These are phyloP conservation scores for Geotrichum klebahnii DNA, from an alignment of 1,139 yeast species.

Conservation along the genomic window DNA sequence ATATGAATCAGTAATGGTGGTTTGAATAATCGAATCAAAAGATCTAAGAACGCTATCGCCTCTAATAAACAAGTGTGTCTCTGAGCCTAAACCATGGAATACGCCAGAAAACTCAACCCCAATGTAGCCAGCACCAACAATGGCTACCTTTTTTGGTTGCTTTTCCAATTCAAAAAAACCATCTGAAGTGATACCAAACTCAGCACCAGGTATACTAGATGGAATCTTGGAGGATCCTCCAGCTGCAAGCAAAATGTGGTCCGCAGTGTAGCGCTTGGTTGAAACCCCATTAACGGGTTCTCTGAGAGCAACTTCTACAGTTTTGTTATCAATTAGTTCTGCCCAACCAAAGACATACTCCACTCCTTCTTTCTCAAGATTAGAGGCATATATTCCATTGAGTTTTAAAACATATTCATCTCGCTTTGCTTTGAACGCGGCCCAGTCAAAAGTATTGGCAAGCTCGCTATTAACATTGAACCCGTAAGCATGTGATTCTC, in stretches of 20 bases:
- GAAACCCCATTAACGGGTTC: conserved; percentile 40
- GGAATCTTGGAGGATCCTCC: conserved; percentile 85
- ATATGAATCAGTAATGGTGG: conserved; percentile 73
- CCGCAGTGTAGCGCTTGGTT: conserved; percentile 64
- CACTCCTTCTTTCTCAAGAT: conserved; percentile 81
- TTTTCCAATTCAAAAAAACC: conserved; percentile 76
- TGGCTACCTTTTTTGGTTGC: conserved; percentile 87
- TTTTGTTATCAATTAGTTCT: conserved; percentile 46
- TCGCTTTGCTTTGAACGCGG: conserved; percentile 70
- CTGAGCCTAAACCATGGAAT: conserved; percentile 78
- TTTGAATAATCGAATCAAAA: conserved; percentile 78
- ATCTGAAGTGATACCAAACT: conserved; percentile 83
- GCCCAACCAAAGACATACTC: conserved; percentile 85
- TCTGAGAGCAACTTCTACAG: conserved; percentile 67
- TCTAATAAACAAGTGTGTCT: conserved; percentile 81
- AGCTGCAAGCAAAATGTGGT: conserved; percentile 79
- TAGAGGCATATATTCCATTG: conserved; percentile 88
- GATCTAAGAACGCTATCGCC: conserved; percentile 84
- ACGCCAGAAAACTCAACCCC: conserved; percentile 94
- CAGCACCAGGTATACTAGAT: conserved; percentile 67
- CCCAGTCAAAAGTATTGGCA: conserved; percentile 72
- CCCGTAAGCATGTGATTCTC: conserved; percentile 77
- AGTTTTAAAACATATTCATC: conserved; percentile 84
- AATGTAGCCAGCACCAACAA: conserved; percentile 98
- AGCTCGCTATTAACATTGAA: conserved; percentile 51